phyloP scores from a whole-genome alignment of 2,329 filamentous ascomycete species.

The Fusarium protoensiforme region DNA sequence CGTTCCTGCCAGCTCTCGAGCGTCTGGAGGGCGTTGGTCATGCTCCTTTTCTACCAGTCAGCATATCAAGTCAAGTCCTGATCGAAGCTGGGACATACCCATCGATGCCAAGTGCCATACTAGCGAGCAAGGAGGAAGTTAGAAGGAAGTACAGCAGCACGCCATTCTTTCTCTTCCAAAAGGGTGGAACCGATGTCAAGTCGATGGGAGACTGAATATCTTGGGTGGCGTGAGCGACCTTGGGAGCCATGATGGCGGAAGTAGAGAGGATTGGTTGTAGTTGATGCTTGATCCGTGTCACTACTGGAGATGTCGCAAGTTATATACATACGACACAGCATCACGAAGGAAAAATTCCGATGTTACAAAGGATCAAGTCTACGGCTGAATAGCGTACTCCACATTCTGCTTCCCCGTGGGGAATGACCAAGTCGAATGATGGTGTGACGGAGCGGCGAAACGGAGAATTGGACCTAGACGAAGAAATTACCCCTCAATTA shows the following conservation, averaged over 20 bases:
- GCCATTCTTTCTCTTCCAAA: constrained; percentile 54
- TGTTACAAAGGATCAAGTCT: background rate
- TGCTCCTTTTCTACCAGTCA: constrained; percentile 20
- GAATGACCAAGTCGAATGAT: constrained; percentile 11
- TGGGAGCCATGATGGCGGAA: constrained; percentile 45
- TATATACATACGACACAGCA: constrained; percentile 15
- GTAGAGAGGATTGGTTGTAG: background rate
- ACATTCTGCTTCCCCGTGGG: constrained; percentile 34
- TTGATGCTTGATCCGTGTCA: background rate
- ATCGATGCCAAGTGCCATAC: constrained; percentile 55
- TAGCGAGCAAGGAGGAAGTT: constrained; percentile 55
- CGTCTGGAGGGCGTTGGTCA: constrained; percentile 55
- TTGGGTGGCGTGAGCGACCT: constrained; percentile 46
- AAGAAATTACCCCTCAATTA: background rate
- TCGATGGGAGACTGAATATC: constrained; percentile 47
- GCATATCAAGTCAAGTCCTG: accelerated
- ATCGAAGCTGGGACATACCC: constrained; percentile 42
- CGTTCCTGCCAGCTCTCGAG: constrained; percentile 51
- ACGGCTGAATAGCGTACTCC: background rate
- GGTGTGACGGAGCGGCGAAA: constrained; percentile 14
- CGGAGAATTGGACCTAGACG: constrained; percentile 16
- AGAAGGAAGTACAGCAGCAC: constrained; percentile 55
- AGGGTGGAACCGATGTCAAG: constrained; percentile 45
- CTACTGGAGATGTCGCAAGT: background rate
- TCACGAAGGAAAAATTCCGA: background rate